Conservation (phyloP, 306 rosid species). For the Corylus heterophylla region DNA sequence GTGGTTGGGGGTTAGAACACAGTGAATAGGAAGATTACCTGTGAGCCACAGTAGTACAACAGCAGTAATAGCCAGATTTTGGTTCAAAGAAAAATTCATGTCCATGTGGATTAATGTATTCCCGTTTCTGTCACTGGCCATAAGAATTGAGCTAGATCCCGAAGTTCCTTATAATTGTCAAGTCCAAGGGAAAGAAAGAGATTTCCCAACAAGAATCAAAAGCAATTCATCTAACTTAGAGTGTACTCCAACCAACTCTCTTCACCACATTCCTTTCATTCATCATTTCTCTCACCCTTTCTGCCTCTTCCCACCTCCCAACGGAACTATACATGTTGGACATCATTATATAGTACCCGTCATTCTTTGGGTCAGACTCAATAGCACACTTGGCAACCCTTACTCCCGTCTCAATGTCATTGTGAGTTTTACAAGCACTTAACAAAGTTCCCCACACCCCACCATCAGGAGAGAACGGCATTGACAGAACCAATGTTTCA, state of each 20-base stretch:
- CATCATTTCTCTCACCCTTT: constrained; percentile 61
- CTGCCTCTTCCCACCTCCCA: constrained; percentile 85
- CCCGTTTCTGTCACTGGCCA: neutral
- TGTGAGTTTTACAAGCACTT: constrained; percentile 69
- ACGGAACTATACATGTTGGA: constrained; percentile 63
- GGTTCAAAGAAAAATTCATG: neutral
- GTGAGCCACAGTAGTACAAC: neutral
- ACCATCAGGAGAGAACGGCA: constrained; percentile 75
- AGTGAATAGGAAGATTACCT: neutral
- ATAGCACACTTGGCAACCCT: constrained; percentile 63
- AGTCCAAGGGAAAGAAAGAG: neutral
- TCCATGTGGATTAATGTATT: neutral
- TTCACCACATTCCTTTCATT: constrained; percentile 51
- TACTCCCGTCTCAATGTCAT: constrained; percentile 60
- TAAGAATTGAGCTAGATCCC: neutral
- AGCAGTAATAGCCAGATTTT: constrained; percentile 6
- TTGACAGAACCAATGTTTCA: constrained; percentile 61
- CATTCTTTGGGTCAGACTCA: constrained; percentile 70
- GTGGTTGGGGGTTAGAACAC: neutral
- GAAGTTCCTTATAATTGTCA: neutral
- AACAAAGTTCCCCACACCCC: constrained; percentile 78
- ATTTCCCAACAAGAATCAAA: constrained; percentile 7
- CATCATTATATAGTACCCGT: constrained; percentile 65
- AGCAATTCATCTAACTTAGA: constrained; percentile 15
- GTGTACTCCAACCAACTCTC: constrained; percentile 66